Percentiles rank a stretch among this genome's conserved stretches.
These are phyloP conservation scores for Eremothecium sinecaudum DNA, from an alignment of 1,139 yeast genomes.

Conservation along the genomic window DNA sequence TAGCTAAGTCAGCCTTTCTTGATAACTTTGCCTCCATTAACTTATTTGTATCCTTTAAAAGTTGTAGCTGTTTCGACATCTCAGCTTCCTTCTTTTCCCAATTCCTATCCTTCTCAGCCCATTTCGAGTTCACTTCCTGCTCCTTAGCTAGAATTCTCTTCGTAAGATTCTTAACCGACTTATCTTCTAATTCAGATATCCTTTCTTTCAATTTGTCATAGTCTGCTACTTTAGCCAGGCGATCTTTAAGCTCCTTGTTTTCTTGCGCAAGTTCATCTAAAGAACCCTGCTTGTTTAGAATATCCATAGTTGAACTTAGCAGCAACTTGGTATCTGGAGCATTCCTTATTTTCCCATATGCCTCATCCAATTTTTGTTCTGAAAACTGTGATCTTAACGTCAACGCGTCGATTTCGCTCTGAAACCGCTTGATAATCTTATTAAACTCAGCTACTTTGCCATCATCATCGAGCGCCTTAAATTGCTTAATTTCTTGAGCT, in stretches of 20 bases:
- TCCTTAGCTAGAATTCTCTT: slow-evolving; percentile 45
- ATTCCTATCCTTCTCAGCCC: slow-evolving; percentile 55
- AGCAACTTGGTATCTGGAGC: slow-evolving; percentile 91
- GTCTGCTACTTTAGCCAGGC: slow-evolving; percentile 60
- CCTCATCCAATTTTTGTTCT: slow-evolving; percentile 62
- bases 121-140: slow-evolving; percentile 47
- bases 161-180: slow-evolving; percentile 43
- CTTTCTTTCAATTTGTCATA: slow-evolving; percentile 66
- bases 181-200: slow-evolving; percentile 48
- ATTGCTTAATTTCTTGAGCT: slow-evolving; percentile 74
- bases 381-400: slow-evolving; percentile 69
- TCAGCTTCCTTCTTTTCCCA: slow-evolving; percentile 48
- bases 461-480: slow-evolving; percentile 58
- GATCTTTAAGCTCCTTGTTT: slow-evolving; percentile 48
- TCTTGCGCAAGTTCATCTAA: slow-evolving; percentile 47
- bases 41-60: slow-evolving; percentile 37
- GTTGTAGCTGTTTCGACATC: slow-evolving; percentile 37
- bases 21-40: slow-evolving; percentile 47
- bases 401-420: slow-evolving; percentile 74
- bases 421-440: slow-evolving; percentile 73
- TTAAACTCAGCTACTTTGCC: slow-evolving; percentile 53
- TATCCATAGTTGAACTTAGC: slow-evolving; percentile 58
- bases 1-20: slow-evolving; percentile 38
- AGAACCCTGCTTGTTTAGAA: slow-evolving; percentile 39
- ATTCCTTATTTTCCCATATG: slow-evolving; percentile 70